These are phyloP conservation scores for Aspergillus aculeatus DNA, from an alignment of 2,329 filamentous ascomycete species.

Conservation along the genomic window DNA sequence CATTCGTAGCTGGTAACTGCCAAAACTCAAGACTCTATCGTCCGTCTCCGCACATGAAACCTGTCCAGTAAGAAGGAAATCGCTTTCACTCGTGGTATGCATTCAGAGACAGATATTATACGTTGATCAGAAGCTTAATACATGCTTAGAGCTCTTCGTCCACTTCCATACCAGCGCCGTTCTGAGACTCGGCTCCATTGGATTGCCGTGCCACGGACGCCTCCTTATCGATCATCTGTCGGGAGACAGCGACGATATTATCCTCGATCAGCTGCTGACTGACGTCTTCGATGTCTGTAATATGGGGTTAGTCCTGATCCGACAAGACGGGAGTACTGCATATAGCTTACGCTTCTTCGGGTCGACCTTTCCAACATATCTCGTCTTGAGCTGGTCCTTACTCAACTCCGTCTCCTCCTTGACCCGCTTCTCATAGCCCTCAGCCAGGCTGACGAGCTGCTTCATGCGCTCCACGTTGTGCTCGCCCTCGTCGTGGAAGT, in stretches of 20 bases:
- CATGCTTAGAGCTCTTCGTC: slow-evolving; percentile 57
- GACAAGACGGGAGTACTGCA: background rate
- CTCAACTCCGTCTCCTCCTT: slow-evolving; percentile 98
- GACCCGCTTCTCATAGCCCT: slow-evolving; percentile 97
- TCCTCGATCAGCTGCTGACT: slow-evolving; percentile 97
- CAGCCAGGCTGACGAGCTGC: slow-evolving; percentile 81
- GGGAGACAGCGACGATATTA: slow-evolving; percentile 97
- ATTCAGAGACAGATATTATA: background rate
- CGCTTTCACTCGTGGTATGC: background rate
- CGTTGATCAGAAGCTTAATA: background rate
- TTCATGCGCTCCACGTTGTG: slow-evolving; percentile 87
- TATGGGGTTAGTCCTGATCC: slow-evolving; percentile 20
- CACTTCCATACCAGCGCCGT: slow-evolving; percentile 61
- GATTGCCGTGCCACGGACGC: slow-evolving; percentile 77
- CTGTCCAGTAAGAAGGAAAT: background rate
- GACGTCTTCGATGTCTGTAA: slow-evolving; percentile 79
- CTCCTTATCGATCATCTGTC: slow-evolving; percentile 99
- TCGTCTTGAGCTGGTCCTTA: slow-evolving; percentile 96
- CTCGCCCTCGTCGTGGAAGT: slow-evolving; percentile 80
- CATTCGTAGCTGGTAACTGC: slow-evolving; percentile 6
- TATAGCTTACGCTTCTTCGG: slow-evolving; percentile 80
- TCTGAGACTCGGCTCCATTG: slow-evolving; percentile 46
- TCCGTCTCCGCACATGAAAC: slow-evolving; percentile 3
- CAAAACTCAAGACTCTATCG: background rate
- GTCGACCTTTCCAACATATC: slow-evolving; percentile 98